Percentiles rank a stretch among this genome's conserved stretches.
Evolutionary conservation across 805 yeast genomes (phyloP).

Genomic region (Candida vaughaniae): DNA sequence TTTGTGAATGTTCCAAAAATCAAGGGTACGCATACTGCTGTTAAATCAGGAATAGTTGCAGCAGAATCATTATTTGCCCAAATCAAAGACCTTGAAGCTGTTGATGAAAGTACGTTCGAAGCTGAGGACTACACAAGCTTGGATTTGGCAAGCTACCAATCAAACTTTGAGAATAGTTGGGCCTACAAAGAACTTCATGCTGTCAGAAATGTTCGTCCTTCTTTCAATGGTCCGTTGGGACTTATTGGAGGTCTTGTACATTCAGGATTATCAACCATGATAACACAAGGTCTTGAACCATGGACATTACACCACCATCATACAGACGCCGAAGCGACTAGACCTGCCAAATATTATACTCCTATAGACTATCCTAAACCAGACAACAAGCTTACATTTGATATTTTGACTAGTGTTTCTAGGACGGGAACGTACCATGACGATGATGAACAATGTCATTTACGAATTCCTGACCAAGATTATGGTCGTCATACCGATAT

Average conservation of each 20-base stretch:
- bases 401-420: constrained; percentile 89
- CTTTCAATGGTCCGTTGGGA: constrained; percentile 78
- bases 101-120: constrained; percentile 44
- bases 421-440: constrained; percentile 96
- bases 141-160: constrained; percentile 59
- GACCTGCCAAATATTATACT: constrained; percentile 59
- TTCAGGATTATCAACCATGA: constrained; percentile 79
- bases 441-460: constrained; percentile 90
- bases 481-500: constrained; percentile 61
- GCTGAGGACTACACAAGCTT: constrained; percentile 26
- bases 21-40: constrained; percentile 97
- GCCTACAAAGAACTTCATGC: constrained; percentile 76
- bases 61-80: constrained; percentile 73
- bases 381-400: constrained; percentile 90
- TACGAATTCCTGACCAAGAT: constrained; percentile 63
- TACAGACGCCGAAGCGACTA: constrained; percentile 73
- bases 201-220: constrained; percentile 90
- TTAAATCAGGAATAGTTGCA: constrained; percentile 93
- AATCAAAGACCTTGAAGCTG: constrained; percentile 42
- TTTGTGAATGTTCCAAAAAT: constrained; percentile 96
- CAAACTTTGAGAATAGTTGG: constrained; percentile 75
- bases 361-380: constrained; percentile 94
- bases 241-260: constrained; percentile 76
- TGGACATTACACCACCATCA: constrained; percentile 76
- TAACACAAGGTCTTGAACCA: constrained; percentile 78